Percentiles rank a stretch among this genome's conserved stretches.
These are phyloP conservation scores for Giardia duodenalis DNA, from an alignment of 208 protist species.

Conservation along the genomic window DNA sequence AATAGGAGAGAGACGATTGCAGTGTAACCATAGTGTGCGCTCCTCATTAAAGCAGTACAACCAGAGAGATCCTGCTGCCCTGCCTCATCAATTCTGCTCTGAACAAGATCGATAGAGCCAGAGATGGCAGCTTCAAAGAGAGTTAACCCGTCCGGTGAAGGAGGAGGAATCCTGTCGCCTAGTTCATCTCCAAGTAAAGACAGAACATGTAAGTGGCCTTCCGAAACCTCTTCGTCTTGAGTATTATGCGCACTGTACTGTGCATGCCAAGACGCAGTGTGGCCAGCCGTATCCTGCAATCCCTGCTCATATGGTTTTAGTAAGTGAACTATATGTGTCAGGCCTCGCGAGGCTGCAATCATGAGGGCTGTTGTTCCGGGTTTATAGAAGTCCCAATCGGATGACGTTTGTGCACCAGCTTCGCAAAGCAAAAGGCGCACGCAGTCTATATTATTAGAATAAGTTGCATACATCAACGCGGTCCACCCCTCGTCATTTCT, in stretches of 20 bases:
- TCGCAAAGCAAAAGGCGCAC: background rate
- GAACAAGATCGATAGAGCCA: background rate
- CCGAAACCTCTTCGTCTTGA: background rate
- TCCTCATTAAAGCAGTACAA: background rate
- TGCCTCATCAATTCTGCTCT: background rate
- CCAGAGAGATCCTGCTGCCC: background rate
- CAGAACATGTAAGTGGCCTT: background rate
- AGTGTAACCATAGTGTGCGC: background rate
- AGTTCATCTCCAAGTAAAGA: background rate
- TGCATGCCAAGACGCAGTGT: background rate
- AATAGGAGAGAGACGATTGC: background rate
- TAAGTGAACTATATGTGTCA: background rate
- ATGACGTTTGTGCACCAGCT: background rate
- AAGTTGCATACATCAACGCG: background rate
- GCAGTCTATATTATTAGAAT: background rate
- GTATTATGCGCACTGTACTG: background rate
- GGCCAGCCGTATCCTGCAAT: background rate
- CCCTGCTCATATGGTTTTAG: background rate
- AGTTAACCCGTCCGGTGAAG: background rate
- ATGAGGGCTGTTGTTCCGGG: background rate
- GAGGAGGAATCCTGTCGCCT: background rate
- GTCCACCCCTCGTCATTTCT: background rate
- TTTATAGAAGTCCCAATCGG: too few relatives aligned
- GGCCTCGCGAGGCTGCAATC: background rate
- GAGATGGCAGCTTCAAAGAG: background rate